Percentiles rank a stretch among this genome's conserved stretches.
phyloP scores from a whole-genome alignment of 176 grass and related monocot genomes.

The Lolium multiflorum region DNA sequence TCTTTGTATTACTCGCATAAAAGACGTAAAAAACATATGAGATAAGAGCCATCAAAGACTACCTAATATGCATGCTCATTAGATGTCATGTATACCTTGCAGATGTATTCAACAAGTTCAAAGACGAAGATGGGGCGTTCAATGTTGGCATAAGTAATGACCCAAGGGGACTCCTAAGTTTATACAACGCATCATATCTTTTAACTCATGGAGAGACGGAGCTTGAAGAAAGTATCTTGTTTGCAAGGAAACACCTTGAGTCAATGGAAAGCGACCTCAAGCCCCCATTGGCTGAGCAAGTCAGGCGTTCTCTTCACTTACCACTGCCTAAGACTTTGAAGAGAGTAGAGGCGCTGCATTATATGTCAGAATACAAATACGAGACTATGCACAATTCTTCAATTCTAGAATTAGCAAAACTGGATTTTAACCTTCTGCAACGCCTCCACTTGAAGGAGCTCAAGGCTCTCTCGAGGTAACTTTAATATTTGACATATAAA shows the following conservation, averaged over 20 bases:
- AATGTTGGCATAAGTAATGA: background rate
- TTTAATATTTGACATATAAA: background rate
- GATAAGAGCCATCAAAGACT: background rate
- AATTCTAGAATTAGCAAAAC: constrained; percentile 36
- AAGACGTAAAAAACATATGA: background rate
- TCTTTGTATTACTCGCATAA: background rate
- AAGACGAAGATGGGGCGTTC: constrained; percentile 10
- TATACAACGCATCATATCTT: constrained; percentile 45
- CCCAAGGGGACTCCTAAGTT: constrained; percentile 35
- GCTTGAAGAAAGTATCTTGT: constrained; percentile 26
- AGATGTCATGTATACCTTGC: background rate
- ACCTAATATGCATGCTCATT: background rate
- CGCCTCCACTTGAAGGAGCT: constrained; percentile 43
- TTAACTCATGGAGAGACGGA: constrained; percentile 31
- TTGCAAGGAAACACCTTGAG: constrained; percentile 30
- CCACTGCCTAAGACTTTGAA: constrained; percentile 29
- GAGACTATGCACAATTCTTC: background rate
- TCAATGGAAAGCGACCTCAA: background rate
- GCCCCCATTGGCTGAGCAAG: constrained; percentile 20
- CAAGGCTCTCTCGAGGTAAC: constrained; percentile 27
- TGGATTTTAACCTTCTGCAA: constrained; percentile 42
- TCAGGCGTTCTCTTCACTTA: constrained; percentile 35
- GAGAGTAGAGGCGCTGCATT: constrained; percentile 32
- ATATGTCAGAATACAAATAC: constrained; percentile 30
- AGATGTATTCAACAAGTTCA: constrained; percentile 47